phyloP scores from a whole-genome alignment of 352 stramenopile species.

The Phytophthora podocarpi region DNA sequence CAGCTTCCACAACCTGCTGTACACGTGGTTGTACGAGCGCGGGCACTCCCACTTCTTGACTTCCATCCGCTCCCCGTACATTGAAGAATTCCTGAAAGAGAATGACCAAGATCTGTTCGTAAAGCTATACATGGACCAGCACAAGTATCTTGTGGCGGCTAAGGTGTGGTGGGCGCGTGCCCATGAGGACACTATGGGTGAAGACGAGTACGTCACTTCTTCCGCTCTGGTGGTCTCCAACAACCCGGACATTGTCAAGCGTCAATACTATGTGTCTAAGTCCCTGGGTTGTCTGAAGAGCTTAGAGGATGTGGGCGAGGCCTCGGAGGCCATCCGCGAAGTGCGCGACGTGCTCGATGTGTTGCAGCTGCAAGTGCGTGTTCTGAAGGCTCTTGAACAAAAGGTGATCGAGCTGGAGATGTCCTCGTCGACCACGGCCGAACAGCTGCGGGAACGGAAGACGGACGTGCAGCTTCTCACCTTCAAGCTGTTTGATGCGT shows the following conservation, averaged over 20 bases:
- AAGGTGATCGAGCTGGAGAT: slow-evolving; percentile 69
- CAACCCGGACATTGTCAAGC: slow-evolving; percentile 81
- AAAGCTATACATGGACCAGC: slow-evolving; percentile 88
- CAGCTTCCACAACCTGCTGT: slow-evolving; percentile 79
- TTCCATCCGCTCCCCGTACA: slow-evolving; percentile 72
- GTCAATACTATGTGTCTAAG: slow-evolving; percentile 86
- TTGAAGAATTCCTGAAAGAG: slow-evolving; percentile 84
- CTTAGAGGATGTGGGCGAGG: slow-evolving; percentile 73
- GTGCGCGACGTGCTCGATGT: slow-evolving; percentile 86
- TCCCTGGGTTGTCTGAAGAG: slow-evolving; percentile 78
- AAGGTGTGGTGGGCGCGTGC: slow-evolving; percentile 86
- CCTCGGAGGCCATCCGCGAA: slow-evolving; percentile 72
- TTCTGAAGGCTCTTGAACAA: slow-evolving; percentile 79
- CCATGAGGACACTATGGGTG: slow-evolving; percentile 56
- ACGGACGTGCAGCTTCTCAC: slow-evolving; percentile 72
- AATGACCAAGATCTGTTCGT: slow-evolving; percentile 87
- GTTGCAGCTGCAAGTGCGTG: slow-evolving; percentile 80
- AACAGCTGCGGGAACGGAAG: slow-evolving; percentile 56
- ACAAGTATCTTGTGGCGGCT: slow-evolving; percentile 82
- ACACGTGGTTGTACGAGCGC: slow-evolving; percentile 86
- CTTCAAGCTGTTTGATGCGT: slow-evolving; percentile 81
- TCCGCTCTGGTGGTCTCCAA: slow-evolving; percentile 42
- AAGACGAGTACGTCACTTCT: slow-evolving; percentile 46
- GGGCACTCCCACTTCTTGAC: slow-evolving; percentile 59
- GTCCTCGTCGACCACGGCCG: slow-evolving; percentile 39